A percentile compares a stretch with the other conserved stretches of the same genome.
These are phyloP conservation scores for Rubus idaeus DNA, from an alignment of 306 rosid genomes.

Conservation along the genomic window DNA sequence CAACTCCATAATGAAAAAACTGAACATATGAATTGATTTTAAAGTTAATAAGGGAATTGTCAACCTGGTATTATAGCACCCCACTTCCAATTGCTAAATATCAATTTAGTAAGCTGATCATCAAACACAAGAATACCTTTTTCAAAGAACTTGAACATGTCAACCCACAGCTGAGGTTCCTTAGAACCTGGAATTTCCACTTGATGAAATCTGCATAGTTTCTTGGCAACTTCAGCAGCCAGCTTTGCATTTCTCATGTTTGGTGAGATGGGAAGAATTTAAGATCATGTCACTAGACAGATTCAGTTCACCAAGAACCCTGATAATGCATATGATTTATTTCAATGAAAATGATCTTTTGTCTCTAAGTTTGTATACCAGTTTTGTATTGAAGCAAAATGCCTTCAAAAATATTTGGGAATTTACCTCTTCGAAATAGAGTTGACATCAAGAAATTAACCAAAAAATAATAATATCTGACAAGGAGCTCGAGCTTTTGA, in stretches of 20 bases:
- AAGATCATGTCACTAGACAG: constrained; percentile 29
- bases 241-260: constrained; percentile 77
- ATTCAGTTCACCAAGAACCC: constrained; percentile 28
- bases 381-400: background rate
- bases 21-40: background rate
- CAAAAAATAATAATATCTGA: background rate
- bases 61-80: background rate
- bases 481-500: background rate
- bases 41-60: background rate
- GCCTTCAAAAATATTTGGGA: background rate
- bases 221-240: constrained; percentile 74
- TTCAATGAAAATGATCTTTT: background rate
- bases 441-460: background rate
- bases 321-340: constrained; percentile 21
- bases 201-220: constrained; percentile 66
- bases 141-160: constrained; percentile 66
- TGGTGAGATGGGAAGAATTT: constrained; percentile 41
- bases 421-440: background rate
- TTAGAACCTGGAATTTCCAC: constrained; percentile 79
- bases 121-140: constrained; percentile 54
- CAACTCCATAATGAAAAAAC: constrained; percentile 27
- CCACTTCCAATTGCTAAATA: background rate
- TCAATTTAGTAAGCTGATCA: constrained; percentile 6
- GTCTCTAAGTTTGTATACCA: constrained; percentile 18
- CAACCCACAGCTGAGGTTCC: constrained; percentile 93